phyloP scores from a whole-genome alignment of 2,329 filamentous ascomycete genomes.

The Rosellinia necatrix region DNA sequence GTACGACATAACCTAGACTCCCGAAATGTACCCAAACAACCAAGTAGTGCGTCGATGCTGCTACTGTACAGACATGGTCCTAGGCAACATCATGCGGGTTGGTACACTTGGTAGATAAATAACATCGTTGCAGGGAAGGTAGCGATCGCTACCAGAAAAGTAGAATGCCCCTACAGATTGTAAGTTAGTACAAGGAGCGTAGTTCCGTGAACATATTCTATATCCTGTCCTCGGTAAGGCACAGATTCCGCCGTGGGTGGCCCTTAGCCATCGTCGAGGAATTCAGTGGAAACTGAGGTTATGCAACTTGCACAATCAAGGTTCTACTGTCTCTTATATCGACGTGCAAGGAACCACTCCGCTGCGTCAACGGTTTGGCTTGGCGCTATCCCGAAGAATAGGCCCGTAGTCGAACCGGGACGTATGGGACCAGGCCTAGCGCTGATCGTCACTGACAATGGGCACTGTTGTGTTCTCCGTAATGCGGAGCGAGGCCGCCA shows the following conservation, averaged over 20 bases:
- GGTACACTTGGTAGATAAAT: conserved; percentile 13
- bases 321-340: conserved; percentile 12
- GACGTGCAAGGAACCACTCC: conserved; percentile 4
- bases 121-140: conserved; percentile 23
- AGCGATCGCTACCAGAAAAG: conserved; percentile 19
- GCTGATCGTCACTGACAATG: conserved; percentile 20
- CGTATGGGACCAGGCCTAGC: conserved; percentile 2
- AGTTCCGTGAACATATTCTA: background rate
- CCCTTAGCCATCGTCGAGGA: conserved; percentile 8
- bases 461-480: conserved; percentile 8
- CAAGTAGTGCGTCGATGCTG: background rate
- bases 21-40: background rate
- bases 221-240: conserved; percentile 5
- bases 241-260: background rate
- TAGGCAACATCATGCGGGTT: conserved; percentile 1
- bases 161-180: conserved; percentile 21
- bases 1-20: too few relatives aligned
- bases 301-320: conserved; percentile 24
- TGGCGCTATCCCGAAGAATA: background rate
- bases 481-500: background rate
- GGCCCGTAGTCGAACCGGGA: conserved; percentile 15
- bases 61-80: conserved; percentile 17
- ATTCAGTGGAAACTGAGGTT: conserved; percentile 12
- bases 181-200: conserved; percentile 7
- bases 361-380: conserved; percentile 18